Conservation (phyloP, 345 rosid species). For the Camelina laxa region DNA sequence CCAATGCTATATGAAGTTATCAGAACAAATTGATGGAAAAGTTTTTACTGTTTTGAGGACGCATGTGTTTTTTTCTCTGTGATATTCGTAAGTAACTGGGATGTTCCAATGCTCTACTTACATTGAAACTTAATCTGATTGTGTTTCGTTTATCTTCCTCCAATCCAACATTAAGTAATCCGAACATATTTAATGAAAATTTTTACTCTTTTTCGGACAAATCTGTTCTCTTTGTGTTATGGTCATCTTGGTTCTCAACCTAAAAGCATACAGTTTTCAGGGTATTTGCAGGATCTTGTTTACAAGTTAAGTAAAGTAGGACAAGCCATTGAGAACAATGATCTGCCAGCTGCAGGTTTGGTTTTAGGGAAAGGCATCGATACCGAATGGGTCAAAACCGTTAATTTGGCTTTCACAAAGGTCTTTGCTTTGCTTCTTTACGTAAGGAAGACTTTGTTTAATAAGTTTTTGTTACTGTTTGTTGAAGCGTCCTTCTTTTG, state of each 20-base stretch:
- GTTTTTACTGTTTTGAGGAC: not conserved
- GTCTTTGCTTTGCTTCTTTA: constrained; percentile 40
- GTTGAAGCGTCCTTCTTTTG: constrained; percentile 24
- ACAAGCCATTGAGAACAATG: constrained; percentile 86
- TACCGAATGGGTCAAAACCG: constrained; percentile 76
- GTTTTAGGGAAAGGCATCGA: constrained; percentile 76
- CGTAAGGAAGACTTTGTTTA: not conserved
- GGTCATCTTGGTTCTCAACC: constrained; percentile 12
- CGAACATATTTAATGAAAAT: constrained; percentile 16
- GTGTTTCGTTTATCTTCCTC: not conserved
- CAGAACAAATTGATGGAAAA: not conserved
- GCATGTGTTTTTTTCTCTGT: not conserved
- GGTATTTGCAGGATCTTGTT: constrained; percentile 86
- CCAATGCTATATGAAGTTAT: not conserved
- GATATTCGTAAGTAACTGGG: not conserved
- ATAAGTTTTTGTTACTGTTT: constrained; percentile 8
- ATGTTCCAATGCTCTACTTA: not conserved
- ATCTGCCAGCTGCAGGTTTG: constrained; percentile 65
- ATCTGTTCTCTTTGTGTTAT: not conserved
- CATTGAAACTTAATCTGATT: not conserved
- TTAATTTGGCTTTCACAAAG: constrained; percentile 75
- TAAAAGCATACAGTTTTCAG: constrained; percentile 46
- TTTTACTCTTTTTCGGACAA: not conserved
- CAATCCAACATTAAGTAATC: not conserved
- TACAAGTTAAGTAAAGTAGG: constrained; percentile 91